Conservation (phyloP, 2,329 filamentous ascomycete genomes). For the Aspergillus clavatus region DNA sequence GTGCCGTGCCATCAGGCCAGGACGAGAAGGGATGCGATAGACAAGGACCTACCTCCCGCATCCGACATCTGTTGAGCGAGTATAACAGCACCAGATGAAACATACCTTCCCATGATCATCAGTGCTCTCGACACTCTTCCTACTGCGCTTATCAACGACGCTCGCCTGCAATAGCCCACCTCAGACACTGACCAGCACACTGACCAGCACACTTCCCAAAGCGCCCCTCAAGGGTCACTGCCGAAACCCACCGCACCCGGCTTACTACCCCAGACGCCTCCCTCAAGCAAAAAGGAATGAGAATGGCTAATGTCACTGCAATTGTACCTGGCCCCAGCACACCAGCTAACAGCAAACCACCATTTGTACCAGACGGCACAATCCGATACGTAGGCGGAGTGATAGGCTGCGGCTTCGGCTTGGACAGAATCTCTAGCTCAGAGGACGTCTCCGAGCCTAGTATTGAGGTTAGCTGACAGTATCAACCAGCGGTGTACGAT, state of each 20-base stretch:
- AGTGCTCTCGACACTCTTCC: constrained; percentile 83
- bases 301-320: constrained; percentile 61
- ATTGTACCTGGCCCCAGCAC: constrained; percentile 66
- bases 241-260: constrained; percentile 46
- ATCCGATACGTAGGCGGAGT: constrained; percentile 70
- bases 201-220: constrained; percentile 79
- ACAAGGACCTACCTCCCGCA: constrained; percentile 30
- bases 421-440: constrained; percentile 86
- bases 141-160: constrained; percentile 75
- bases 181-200: no score
- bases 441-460: no score
- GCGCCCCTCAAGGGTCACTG: constrained; percentile 67
- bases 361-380: constrained; percentile 89
- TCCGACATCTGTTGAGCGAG: neutral
- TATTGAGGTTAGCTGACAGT: no score
- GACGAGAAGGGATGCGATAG: constrained; percentile 32
- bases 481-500: no score
- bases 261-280: constrained; percentile 47
- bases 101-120: constrained; percentile 62
- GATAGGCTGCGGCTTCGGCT: constrained; percentile 72
- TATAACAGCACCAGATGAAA: constrained; percentile 10
- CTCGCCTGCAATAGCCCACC: constrained; percentile 81
- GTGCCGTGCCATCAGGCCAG: constrained; percentile 15
- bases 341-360: constrained; percentile 75
- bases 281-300: constrained; percentile 62